phyloP scores from a whole-genome alignment of 2,329 filamentous ascomycete species.

The Trichoderma sp. region DNA sequence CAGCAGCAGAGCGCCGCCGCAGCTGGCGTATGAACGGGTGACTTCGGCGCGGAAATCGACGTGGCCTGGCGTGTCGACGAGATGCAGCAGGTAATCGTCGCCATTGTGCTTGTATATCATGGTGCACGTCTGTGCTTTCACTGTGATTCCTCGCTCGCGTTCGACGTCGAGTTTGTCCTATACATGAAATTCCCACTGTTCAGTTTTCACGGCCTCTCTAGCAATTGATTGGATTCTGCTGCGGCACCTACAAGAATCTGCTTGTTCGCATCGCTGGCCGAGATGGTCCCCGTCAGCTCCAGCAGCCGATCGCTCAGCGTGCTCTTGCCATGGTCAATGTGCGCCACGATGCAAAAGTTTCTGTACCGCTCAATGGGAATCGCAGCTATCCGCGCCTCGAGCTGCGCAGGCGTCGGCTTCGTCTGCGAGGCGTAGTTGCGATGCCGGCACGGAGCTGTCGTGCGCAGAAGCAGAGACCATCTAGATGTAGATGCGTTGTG shows the following conservation, averaged over 20 bases:
- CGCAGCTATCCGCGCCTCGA: constrained; percentile 58
- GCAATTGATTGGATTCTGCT: neutral
- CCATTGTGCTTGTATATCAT: constrained; percentile 92
- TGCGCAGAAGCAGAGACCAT: neutral
- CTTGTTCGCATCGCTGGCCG: constrained; percentile 77
- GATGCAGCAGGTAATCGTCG: constrained; percentile 86
- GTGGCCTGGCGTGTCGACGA: constrained; percentile 96
- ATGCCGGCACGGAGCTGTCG: neutral
- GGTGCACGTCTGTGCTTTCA: constrained; percentile 97
- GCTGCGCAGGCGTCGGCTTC: constrained; percentile 35
- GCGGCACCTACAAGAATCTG: constrained; percentile 65
- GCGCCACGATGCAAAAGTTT: constrained; percentile 98
- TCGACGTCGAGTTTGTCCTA: constrained; percentile 94
- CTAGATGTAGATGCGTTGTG: neutral
- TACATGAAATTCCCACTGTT: neutral
- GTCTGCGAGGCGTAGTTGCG: constrained; percentile 19
- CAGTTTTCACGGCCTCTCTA: neutral
- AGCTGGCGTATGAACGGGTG: constrained; percentile 91
- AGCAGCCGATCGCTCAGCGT: constrained; percentile 90
- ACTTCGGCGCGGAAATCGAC: constrained; percentile 98
- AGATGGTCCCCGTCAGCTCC: constrained; percentile 91
- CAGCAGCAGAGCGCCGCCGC: constrained; percentile 85
- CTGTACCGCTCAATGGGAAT: constrained; percentile 79
- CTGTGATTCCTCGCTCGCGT: constrained; percentile 91
- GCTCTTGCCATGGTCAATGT: constrained; percentile 98